Conservation (phyloP, 1,139 yeast genomes). For the Candida tropicalis region DNA sequence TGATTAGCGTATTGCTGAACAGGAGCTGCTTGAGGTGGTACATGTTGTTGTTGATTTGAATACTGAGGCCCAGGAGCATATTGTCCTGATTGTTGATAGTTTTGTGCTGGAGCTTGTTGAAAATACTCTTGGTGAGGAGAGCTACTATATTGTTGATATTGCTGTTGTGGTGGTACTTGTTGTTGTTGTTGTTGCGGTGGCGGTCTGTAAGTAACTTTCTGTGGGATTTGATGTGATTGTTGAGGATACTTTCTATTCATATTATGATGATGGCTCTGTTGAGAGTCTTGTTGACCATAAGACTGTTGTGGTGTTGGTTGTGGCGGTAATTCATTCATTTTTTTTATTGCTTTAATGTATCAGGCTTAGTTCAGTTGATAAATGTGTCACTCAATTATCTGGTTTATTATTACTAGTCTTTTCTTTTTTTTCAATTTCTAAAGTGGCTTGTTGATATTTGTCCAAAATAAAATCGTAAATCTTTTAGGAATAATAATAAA, state of each 20-base stretch:
- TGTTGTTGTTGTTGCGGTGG: slow-evolving; percentile 21
- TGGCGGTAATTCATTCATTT: slow-evolving; percentile 44
- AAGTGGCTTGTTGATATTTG: not conserved
- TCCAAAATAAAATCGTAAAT: not conserved
- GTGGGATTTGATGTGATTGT: slow-evolving; percentile 14
- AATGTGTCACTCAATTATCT: not conserved
- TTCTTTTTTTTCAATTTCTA: too few relatives aligned
- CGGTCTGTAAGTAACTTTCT: slow-evolving; percentile 12
- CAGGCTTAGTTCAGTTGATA: slow-evolving; percentile 2
- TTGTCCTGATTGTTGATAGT: slow-evolving; percentile 18
- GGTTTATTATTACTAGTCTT: not conserved
- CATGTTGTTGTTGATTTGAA: slow-evolving; percentile 11
- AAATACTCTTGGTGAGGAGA: slow-evolving; percentile 4
- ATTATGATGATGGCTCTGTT: slow-evolving; percentile 9
- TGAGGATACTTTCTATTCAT: slow-evolving; percentile 19
- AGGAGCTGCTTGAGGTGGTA: slow-evolving; percentile 14
- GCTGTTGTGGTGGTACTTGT: slow-evolving; percentile 16
- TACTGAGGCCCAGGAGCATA: slow-evolving; percentile 3
- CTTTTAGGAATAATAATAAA: not conserved
- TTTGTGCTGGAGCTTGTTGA: slow-evolving; percentile 14
- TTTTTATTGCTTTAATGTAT: not conserved
- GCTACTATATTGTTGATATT: slow-evolving; percentile 6
- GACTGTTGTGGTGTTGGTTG: slow-evolving; percentile 54
- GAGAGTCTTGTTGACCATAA: slow-evolving; percentile 22
- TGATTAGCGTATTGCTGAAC: slow-evolving; percentile 18